Percentiles rank a stretch among this genome's conserved stretches.
phyloP scores from a whole-genome alignment of 2,329 filamentous ascomycete species.

The Verticillium nonalfalfae region DNA sequence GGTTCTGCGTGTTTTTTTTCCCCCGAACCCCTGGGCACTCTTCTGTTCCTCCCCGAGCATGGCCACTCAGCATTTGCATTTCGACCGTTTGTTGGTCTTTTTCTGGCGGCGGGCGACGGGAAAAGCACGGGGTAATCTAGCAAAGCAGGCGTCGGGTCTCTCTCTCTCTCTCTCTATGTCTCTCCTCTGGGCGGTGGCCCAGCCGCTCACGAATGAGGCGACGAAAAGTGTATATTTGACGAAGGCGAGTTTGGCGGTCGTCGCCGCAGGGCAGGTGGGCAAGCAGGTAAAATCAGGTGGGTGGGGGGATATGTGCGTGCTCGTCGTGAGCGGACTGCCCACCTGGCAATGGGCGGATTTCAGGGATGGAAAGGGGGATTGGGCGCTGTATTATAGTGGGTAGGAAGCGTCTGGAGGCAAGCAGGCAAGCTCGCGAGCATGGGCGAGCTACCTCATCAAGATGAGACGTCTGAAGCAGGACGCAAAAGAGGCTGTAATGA shows the following conservation, averaged over 20 bases:
- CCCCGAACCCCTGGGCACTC: background rate
- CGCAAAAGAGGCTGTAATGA: background rate
- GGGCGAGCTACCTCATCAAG: background rate
- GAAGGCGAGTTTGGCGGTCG: background rate
- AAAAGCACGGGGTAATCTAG: background rate
- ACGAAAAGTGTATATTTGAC: conserved; percentile 2
- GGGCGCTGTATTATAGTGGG: background rate
- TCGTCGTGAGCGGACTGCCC: background rate
- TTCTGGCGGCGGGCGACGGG: background rate
- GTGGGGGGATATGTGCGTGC: background rate
- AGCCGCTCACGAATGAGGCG: background rate
- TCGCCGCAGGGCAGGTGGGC: background rate
- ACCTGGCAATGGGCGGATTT: background rate
- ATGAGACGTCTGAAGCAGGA: background rate
- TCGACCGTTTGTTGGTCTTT: background rate
- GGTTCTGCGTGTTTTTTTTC: conserved; percentile 8
- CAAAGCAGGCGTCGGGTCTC: background rate
- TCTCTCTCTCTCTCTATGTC: too few relatives aligned
- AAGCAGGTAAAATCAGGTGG: background rate
- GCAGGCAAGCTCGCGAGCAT: background rate
- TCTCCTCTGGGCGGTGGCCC: background rate
- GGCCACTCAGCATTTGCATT: conserved; percentile 3
- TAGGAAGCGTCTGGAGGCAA: background rate
- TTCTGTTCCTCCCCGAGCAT: background rate
- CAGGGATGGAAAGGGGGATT: background rate